Conservation (phyloP, 257 asterid genomes). For the Ocimum tenuiflorum region DNA sequence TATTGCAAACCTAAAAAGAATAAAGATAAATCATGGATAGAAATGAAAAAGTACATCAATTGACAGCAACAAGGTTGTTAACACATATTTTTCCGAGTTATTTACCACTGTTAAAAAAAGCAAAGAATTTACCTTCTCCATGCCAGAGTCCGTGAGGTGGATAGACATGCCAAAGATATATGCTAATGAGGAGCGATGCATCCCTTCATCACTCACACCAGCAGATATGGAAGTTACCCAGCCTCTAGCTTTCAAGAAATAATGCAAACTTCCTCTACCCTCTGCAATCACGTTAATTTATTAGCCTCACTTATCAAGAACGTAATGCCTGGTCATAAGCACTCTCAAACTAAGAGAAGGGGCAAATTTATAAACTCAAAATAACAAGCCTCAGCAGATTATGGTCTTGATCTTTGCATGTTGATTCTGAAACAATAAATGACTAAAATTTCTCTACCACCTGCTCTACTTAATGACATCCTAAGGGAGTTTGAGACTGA, state of each 20-base stretch:
- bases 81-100: no score
- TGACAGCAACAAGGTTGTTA: no score
- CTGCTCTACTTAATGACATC: conserved; percentile 5
- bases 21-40: no score
- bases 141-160: conserved; percentile 80
- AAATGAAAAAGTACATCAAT: no score
- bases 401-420: conserved; percentile 2
- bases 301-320: conserved; percentile 19
- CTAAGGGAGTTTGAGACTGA: background rate
- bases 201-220: conserved; percentile 92
- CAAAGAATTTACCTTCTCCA: conserved; percentile 59
- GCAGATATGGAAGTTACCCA: conserved; percentile 87
- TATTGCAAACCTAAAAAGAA: no score
- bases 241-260: conserved; percentile 73
- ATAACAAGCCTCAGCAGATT: background rate
- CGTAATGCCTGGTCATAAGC: background rate
- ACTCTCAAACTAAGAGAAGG: conserved; percentile 10
- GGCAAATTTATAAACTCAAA: background rate
- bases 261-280: conserved; percentile 93
- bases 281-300: conserved; percentile 48
- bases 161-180: conserved; percentile 86
- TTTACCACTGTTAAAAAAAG: background rate
- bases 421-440: background rate
- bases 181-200: conserved; percentile 73
- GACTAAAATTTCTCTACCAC: background rate